These are phyloP conservation scores for Neofusicoccum cordaticola DNA, from an alignment of 2,329 filamentous ascomycete species.

Conservation along the genomic window DNA sequence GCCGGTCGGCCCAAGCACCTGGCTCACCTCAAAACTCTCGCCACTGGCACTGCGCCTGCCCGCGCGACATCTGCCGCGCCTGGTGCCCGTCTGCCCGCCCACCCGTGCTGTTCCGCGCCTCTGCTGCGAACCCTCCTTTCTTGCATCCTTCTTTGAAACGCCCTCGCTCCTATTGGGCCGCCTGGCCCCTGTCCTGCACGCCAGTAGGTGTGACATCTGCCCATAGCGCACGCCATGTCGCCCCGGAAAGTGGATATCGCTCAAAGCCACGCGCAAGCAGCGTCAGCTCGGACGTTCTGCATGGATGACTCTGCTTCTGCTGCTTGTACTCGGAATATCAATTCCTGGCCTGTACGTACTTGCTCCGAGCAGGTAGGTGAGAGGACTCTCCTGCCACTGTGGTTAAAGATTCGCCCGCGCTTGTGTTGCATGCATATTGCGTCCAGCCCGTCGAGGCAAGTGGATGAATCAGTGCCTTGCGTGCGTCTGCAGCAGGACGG, in stretches of 20 bases:
- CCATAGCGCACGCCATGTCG: conserved; percentile 10
- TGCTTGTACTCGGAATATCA: not conserved
- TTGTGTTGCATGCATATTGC: not conserved
- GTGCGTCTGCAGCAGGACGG: not conserved
- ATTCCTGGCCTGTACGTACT: not conserved
- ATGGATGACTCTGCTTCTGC: not conserved
- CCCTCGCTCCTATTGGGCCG: not conserved
- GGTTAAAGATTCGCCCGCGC: not conserved
- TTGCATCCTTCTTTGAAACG: conserved; percentile 7
- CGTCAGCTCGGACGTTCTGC: not conserved
- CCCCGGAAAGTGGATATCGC: conserved; percentile 1
- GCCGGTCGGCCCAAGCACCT: not conserved
- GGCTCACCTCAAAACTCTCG: not conserved
- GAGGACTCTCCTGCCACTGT: not conserved
- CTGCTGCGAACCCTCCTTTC: conserved; percentile 5
- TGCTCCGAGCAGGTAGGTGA: too few relatives aligned
- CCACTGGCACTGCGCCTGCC: not conserved
- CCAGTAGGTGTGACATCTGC: not conserved
- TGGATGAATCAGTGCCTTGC: not conserved
- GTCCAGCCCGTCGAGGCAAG: not conserved
- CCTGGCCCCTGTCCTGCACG: not conserved
- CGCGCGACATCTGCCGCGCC: not conserved
- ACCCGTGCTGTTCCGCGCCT: not conserved
- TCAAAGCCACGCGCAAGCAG: not conserved
- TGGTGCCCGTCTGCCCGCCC: not conserved